A percentile compares a stretch with the other conserved stretches of the same genome.
These are phyloP conservation scores for Pseudozyma sp. DNA, from an alignment of 1,284 basidiomycete genomes.

Conservation along the genomic window DNA sequence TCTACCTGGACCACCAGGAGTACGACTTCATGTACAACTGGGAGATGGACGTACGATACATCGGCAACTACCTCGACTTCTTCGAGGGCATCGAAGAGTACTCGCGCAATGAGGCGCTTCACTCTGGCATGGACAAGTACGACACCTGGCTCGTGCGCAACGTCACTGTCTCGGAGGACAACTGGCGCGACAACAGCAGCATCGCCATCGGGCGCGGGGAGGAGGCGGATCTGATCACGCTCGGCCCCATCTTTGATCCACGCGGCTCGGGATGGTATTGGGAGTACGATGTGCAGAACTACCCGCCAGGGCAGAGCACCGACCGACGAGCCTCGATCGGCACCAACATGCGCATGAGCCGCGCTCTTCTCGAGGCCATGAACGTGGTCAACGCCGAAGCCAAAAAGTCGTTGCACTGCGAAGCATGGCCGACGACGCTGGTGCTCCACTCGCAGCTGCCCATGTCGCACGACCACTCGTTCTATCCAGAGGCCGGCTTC, in stretches of 20 bases:
- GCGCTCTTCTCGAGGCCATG: slow-evolving; percentile 67
- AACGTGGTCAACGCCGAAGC: slow-evolving; percentile 68
- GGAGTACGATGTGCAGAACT: slow-evolving; percentile 69
- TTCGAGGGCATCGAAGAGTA: slow-evolving; percentile 67
- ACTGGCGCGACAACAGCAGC: slow-evolving; percentile 60
- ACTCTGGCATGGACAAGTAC: slow-evolving; percentile 68
- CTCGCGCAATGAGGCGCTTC: slow-evolving; percentile 63
- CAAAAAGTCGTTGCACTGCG: slow-evolving; percentile 68
- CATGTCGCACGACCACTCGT: slow-evolving; percentile 64
- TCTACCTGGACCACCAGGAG: slow-evolving; percentile 68
- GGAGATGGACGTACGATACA: slow-evolving; percentile 69
- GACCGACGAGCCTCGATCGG: slow-evolving; percentile 67
- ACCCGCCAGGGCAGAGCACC: slow-evolving; percentile 62
- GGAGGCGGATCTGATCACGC: slow-evolving; percentile 68
- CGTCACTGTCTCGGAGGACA: slow-evolving; percentile 62
- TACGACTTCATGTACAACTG: slow-evolving; percentile 69
- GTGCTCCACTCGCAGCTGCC: slow-evolving; percentile 67
- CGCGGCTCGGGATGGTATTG: slow-evolving; percentile 68
- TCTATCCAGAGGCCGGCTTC: slow-evolving; percentile 67
- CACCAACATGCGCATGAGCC: slow-evolving; percentile 68
- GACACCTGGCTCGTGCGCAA: slow-evolving; percentile 67
- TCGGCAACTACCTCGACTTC: slow-evolving; percentile 68
- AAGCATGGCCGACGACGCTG: slow-evolving; percentile 68
- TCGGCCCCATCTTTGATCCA: slow-evolving; percentile 68
- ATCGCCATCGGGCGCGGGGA: slow-evolving; percentile 56